These are phyloP conservation scores for Nakaseomyces kungkrabaensis DNA, from an alignment of 1,139 yeast genomes.

Conservation along the genomic window DNA sequence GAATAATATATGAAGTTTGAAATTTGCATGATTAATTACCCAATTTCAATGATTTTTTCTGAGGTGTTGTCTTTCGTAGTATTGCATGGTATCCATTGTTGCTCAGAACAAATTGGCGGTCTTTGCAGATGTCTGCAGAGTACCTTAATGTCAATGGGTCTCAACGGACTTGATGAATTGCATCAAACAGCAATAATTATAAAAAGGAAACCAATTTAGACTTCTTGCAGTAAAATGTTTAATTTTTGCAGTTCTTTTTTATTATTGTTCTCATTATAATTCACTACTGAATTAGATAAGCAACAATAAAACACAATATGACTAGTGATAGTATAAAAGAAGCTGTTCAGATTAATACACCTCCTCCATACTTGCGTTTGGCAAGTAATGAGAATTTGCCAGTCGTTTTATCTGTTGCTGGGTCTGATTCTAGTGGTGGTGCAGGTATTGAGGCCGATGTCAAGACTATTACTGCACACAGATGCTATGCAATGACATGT, in stretches of 20 bases:
- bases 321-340: slow-evolving; percentile 10
- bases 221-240: too few species aligned
- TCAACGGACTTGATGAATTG: background rate
- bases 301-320: slow-evolving; percentile 7
- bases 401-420: slow-evolving; percentile 58
- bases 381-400: slow-evolving; percentile 18
- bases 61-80: too few species aligned
- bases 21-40: too few species aligned
- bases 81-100: too few species aligned
- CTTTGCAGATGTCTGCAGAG: too few species aligned
- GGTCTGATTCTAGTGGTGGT: slow-evolving; percentile 88
- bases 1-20: too few species aligned
- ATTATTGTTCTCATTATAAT: background rate
- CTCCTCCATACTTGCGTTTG: slow-evolving; percentile 25
- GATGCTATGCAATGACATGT: slow-evolving; percentile 73
- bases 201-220: too few species aligned
- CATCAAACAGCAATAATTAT: too few species aligned
- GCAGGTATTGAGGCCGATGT: slow-evolving; percentile 94
- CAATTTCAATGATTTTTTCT: too few species aligned
- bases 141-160: too few species aligned
- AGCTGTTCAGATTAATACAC: slow-evolving; percentile 19
- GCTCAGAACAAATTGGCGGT: too few species aligned
- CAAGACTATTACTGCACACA: slow-evolving; percentile 70
- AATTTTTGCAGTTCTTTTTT: background rate
- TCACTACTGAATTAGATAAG: background rate